Conservation (phyloP, 106 monocot genomes). For the Ottelia alismoides region DNA sequence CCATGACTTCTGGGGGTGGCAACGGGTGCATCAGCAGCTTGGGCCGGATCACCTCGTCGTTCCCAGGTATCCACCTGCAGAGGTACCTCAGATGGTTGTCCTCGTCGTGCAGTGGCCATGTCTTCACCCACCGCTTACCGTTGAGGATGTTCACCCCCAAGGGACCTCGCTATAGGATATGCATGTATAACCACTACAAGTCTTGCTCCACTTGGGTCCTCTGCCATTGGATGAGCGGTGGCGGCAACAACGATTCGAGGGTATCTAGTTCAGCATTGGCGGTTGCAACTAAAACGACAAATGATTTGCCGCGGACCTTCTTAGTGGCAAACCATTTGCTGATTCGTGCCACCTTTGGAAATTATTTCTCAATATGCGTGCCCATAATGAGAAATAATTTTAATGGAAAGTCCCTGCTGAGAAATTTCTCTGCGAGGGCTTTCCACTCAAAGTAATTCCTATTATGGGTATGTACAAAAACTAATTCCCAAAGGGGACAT, state of each 20-base stretch:
- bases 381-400: no score
- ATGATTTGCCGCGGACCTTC: no score
- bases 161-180: constrained; percentile 18
- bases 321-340: no score
- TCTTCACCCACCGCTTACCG: constrained; percentile 68
- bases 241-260: neutral
- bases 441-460: no score
- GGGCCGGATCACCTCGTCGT: constrained; percentile 11
- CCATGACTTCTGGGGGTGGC: constrained; percentile 58
- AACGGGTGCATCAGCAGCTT: constrained; percentile 15
- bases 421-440: no score
- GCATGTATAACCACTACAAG: constrained; percentile 24
- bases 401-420: no score
- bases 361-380: no score
- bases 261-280: neutral
- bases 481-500: no score
- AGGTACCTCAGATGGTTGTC: constrained; percentile 71
- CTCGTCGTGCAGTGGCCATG: constrained; percentile 46
- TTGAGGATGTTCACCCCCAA: constrained; percentile 33
- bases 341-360: no score
- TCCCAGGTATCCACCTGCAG: constrained; percentile 36
- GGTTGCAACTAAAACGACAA: no score
- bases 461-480: no score
- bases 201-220: constrained; percentile 29
- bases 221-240: neutral